These are phyloP conservation scores for Calocera cornea DNA, from an alignment of 768 basidiomycete genomes.

Conservation along the genomic window DNA sequence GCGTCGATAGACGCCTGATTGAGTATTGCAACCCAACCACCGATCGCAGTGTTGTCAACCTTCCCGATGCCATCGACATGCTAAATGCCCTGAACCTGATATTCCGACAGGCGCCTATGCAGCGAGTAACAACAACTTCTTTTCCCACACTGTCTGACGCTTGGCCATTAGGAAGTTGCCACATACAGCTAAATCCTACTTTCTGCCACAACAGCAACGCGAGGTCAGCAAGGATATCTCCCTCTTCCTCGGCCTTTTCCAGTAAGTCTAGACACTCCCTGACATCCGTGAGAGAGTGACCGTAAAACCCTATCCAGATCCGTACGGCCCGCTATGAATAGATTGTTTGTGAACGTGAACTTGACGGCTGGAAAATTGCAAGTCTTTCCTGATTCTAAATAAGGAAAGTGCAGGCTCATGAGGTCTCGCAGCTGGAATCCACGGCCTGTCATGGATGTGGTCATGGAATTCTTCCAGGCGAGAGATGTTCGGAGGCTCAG, in stretches of 20 bases:
- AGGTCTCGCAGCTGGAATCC: constrained; percentile 34
- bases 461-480: constrained; percentile 36
- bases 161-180: background rate
- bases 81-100: background rate
- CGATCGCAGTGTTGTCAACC: background rate
- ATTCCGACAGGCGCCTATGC: background rate
- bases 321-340: constrained; percentile 31
- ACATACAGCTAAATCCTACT: background rate
- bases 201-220: background rate
- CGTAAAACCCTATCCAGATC: constrained; percentile 13
- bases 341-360: constrained; percentile 41
- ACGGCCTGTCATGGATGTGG: constrained; percentile 47
- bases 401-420: constrained; percentile 25
- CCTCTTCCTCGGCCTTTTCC: constrained; percentile 1
- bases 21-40: background rate
- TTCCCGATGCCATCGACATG: background rate
- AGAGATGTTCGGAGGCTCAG: constrained; percentile 1
- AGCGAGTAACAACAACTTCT: background rate
- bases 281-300: background rate
- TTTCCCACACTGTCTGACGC: background rate
- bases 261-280: background rate
- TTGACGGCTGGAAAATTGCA: constrained; percentile 11
- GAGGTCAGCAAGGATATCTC: background rate
- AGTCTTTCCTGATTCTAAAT: background rate
- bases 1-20: background rate